phyloP scores from a whole-genome alignment of 2,329 filamentous ascomycete genomes.

The Xylariaceae sp. region DNA sequence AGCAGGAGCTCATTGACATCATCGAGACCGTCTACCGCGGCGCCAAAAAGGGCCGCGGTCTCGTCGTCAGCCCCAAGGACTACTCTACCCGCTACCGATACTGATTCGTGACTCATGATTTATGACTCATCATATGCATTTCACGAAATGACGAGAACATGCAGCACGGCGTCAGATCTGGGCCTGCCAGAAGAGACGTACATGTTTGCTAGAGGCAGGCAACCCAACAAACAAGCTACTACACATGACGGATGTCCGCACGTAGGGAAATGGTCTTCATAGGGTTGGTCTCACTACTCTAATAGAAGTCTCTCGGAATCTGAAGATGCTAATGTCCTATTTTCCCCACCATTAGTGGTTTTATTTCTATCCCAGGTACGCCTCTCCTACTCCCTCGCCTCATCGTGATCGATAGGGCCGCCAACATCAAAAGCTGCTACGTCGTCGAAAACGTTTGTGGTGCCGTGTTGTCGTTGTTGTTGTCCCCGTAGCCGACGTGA shows the following conservation, averaged over 20 bases:
- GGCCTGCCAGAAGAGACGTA: no score
- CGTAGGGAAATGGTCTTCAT: conserved; percentile 1
- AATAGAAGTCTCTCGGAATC: conserved; percentile 16
- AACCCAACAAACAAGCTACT: no score
- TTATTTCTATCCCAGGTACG: conserved; percentile 18
- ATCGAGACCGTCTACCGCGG: conserved; percentile 97
- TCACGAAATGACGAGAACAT: no score
- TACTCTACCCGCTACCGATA: conserved; percentile 36
- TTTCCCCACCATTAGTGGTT: conserved; percentile 12
- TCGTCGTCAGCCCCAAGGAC: conserved; percentile 94
- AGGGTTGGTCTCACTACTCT: conserved; percentile 39
- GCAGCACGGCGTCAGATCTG: no score
- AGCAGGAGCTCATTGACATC: conserved; percentile 98
- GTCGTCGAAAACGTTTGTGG: no score
- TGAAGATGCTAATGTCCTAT: conserved; percentile 31
- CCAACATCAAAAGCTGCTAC: no score
- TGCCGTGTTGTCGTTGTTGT: not conserved
- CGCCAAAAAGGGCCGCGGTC: conserved; percentile 95
- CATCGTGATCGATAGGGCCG: no score
- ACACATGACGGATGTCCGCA: not conserved
- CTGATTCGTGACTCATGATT: conserved; percentile 12
- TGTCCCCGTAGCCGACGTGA: no score
- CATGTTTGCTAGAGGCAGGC: no score
- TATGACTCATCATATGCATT: not conserved
- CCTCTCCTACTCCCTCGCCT: not conserved